Evolutionary conservation across 75 land plant species (phyloP).

Genomic region (Picea glauca): DNA sequence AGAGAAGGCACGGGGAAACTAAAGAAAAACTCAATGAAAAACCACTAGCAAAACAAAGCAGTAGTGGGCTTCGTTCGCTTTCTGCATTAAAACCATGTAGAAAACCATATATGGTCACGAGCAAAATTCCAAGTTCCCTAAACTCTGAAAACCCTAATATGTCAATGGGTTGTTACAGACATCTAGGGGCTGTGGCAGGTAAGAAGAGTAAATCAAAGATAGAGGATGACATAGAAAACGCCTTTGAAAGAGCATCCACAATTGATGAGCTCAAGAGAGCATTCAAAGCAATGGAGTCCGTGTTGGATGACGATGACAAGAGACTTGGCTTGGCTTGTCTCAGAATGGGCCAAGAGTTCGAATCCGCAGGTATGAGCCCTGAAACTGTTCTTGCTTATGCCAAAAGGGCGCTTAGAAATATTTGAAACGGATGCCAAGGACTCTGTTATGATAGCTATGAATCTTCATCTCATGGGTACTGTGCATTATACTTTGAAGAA

Average conservation of each 20-base stretch:
- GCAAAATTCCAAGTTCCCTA: not conserved
- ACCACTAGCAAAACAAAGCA: not conserved
- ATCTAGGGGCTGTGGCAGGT: not conserved
- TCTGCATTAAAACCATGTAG: not conserved
- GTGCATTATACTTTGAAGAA: constrained; percentile 36
- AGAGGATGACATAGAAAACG: no score
- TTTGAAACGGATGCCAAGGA: constrained; percentile 22
- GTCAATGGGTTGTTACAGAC: not conserved
- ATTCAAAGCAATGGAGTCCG: constrained; percentile 36
- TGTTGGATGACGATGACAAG: constrained; percentile 30
- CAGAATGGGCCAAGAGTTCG: constrained; percentile 52
- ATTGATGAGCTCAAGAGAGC: constrained; percentile 32
- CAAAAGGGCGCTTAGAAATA: constrained; percentile 40
- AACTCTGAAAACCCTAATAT: not conserved
- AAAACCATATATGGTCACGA: not conserved
- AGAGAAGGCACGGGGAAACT: not conserved
- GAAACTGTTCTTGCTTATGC: constrained; percentile 41
- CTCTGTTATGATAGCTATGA: constrained; percentile 51
- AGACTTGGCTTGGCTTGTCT: constrained; percentile 53
- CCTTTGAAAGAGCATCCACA: constrained; percentile 41
- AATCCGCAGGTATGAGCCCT: constrained; percentile 51
- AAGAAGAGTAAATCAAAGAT: no score
- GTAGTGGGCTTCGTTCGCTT: not conserved
- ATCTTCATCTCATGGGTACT: constrained; percentile 64
- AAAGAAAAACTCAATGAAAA: not conserved